phyloP scores from a whole-genome alignment of 148 eudicot species.

The Camellia granthamiana region DNA sequence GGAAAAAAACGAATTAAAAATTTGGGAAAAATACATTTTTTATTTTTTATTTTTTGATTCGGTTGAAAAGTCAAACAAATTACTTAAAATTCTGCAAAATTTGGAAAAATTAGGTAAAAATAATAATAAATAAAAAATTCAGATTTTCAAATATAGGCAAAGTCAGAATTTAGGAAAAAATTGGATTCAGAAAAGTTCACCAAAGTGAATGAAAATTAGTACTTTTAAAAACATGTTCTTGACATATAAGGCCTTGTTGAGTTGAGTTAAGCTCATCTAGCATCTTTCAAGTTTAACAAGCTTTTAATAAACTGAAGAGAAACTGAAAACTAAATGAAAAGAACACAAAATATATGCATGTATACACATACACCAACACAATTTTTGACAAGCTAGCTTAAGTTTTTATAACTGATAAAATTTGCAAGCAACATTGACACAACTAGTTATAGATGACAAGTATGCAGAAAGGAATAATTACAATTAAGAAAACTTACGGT shows the following conservation, averaged over 20 bases:
- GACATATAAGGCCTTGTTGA: neutral
- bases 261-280: neutral
- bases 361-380: neutral
- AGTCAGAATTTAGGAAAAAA: neutral
- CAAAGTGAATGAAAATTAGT: neutral
- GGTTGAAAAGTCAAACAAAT: no score
- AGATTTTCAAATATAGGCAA: no score
- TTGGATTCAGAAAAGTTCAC: neutral
- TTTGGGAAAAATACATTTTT: no score
- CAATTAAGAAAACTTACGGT: constrained; percentile 49
- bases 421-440: neutral
- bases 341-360: neutral
- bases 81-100: neutral
- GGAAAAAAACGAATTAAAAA: no score
- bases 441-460: neutral
- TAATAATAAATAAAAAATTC: no score
- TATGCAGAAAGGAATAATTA: neutral
- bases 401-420: neutral
- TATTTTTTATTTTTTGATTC: no score
- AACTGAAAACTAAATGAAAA: constrained; percentile 1
- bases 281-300: neutral
- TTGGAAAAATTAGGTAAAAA: no score
- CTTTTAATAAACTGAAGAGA: neutral
- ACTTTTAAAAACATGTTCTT: no score
- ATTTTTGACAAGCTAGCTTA: neutral